A percentile compares a stretch with the other conserved stretches of the same genome.
Evolutionary conservation across 2,329 filamentous ascomycete genomes (phyloP).

Genomic region (Microsporum ferrugineum): DNA sequence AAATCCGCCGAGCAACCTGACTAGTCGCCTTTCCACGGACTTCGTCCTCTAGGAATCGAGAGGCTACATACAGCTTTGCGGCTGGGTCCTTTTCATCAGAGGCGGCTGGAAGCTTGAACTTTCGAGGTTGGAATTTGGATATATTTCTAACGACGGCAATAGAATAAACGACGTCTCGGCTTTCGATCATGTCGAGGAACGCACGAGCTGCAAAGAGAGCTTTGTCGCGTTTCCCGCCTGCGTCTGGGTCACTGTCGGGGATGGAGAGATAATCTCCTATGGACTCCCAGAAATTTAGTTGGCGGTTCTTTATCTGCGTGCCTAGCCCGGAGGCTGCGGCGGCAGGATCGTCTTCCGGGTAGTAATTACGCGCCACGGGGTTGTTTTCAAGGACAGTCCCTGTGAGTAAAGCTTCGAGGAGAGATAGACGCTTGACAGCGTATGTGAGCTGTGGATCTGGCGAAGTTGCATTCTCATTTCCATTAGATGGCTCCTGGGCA

Average conservation of each 20-base stretch:
- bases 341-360: conserved; percentile 12
- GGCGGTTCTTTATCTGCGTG: conserved; percentile 29
- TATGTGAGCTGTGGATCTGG: conserved; percentile 50
- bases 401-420: conserved; percentile 66
- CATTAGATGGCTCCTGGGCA: conserved; percentile 23
- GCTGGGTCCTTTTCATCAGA: conserved; percentile 56
- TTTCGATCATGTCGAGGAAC: conserved; percentile 68
- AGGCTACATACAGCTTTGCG: conserved; percentile 56
- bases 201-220: conserved; percentile 54
- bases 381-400: conserved; percentile 52
- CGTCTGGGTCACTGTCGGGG: conserved; percentile 45
- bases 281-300: conserved; percentile 72
- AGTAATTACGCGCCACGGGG: conserved; percentile 27
- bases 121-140: conserved; percentile 40
- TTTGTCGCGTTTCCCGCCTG: conserved; percentile 50
- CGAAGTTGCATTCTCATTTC: conserved; percentile 22
- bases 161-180: conserved; percentile 81
- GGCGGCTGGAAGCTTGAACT: conserved; percentile 47
- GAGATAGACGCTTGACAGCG: conserved; percentile 57
- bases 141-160: conserved; percentile 70
- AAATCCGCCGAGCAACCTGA: conserved; percentile 59
- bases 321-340: conserved; percentile 7
- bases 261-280: conserved; percentile 61
- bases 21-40: conserved; percentile 58
- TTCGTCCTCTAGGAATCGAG: conserved; percentile 58